phyloP scores from a whole-genome alignment of 2,329 filamentous ascomycete genomes.

The Verticillium zaregamsianum region DNA sequence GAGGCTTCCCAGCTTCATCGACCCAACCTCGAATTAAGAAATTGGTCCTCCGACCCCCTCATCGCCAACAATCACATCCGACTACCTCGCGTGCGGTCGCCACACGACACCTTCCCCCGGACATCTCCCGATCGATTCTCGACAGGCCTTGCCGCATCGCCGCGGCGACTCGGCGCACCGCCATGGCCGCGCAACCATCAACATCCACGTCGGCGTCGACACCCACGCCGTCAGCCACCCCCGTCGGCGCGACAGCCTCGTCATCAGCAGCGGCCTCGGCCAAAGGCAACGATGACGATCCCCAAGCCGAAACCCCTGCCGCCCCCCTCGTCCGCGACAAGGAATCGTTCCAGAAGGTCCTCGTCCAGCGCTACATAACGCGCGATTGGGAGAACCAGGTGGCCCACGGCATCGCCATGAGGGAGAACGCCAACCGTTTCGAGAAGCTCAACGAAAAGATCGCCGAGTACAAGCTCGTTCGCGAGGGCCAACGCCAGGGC shows the following conservation, averaged over 20 bases:
- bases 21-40: not conserved
- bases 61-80: not conserved
- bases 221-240: constrained; percentile 16
- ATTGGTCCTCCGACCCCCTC: not conserved
- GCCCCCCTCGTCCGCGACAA: constrained; percentile 42
- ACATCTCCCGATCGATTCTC: constrained; percentile 2
- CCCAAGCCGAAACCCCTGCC: constrained; percentile 22
- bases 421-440: constrained; percentile 52
- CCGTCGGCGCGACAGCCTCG: constrained; percentile 21
- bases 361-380: constrained; percentile 50
- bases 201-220: constrained; percentile 19
- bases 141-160: constrained; percentile 23
- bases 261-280: constrained; percentile 22
- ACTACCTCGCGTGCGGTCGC: not conserved
- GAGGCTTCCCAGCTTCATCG: not conserved
- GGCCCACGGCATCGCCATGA: constrained; percentile 45
- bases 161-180: constrained; percentile 31
- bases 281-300: constrained; percentile 11
- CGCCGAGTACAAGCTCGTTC: constrained; percentile 63
- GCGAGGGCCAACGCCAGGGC: constrained; percentile 44
- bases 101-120: constrained; percentile 1
- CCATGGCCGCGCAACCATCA: constrained; percentile 42
- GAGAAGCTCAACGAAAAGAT: constrained; percentile 62
- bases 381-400: constrained; percentile 52
- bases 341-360: constrained; percentile 48